Percentiles rank a stretch among this genome's conserved stretches.
Evolutionary conservation across 106 monocot species (phyloP).

Genomic region (Dendrobium huoshanense): DNA sequence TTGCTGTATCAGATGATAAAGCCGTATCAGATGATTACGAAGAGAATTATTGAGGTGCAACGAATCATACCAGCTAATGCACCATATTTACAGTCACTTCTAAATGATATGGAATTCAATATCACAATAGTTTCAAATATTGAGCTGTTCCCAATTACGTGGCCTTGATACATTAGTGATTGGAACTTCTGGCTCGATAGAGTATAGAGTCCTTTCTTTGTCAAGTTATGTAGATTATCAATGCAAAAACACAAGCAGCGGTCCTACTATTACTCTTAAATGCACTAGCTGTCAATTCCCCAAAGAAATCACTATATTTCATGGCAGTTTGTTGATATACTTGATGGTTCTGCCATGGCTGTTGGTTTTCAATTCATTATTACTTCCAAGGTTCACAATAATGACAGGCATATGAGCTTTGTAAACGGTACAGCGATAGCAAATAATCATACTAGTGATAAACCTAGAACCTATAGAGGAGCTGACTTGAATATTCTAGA

Average conservation of each 20-base stretch:
- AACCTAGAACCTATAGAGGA: conserved; percentile 74
- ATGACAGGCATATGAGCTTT: conserved; percentile 59
- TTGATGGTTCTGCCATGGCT: conserved; percentile 72
- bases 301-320: conserved; percentile 72
- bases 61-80: conserved; percentile 73
- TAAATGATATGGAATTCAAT: conserved; percentile 92
- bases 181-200: conserved; percentile 68
- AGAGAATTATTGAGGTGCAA: conserved; percentile 67
- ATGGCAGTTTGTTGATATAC: conserved; percentile 94
- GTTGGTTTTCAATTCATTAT: conserved; percentile 87
- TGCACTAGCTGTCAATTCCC: conserved; percentile 76
- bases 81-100: conserved; percentile 66
- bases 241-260: conserved; percentile 76
- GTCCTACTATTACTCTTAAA: conserved; percentile 71
- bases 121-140: conserved; percentile 82
- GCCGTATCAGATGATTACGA: conserved; percentile 69
- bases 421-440: conserved; percentile 64
- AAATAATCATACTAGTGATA: conserved; percentile 26
- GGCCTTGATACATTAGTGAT: conserved; percentile 51
- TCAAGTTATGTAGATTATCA: conserved; percentile 38
- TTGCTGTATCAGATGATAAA: conserved; percentile 40
- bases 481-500: conserved; percentile 64
- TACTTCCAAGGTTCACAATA: conserved; percentile 49
- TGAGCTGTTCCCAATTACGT: conserved; percentile 78
- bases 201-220: no score